Conservation (phyloP, 495 filamentous ascomycete species). For the Talaromyces ruber region DNA sequence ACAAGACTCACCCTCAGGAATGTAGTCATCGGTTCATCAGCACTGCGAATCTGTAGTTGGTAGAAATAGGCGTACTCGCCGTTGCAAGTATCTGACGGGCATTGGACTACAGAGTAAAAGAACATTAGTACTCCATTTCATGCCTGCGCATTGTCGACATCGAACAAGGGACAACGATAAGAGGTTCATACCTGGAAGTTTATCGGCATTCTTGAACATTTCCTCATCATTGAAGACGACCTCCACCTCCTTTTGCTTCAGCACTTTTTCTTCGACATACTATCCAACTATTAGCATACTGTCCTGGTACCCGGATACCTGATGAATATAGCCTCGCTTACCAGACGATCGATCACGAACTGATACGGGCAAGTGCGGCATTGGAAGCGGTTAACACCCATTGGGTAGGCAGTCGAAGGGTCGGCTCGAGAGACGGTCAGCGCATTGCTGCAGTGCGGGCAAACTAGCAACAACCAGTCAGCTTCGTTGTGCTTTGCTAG, state of each 20-base stretch:
- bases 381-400: constrained; percentile 67
- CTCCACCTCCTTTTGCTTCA: constrained; percentile 76
- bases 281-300: constrained; percentile 25
- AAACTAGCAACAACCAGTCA: constrained; percentile 49
- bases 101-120: constrained; percentile 50
- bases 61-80: constrained; percentile 82
- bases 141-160: not conserved
- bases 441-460: constrained; percentile 84
- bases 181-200: constrained; percentile 48
- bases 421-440: constrained; percentile 61
- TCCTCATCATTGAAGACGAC: constrained; percentile 84
- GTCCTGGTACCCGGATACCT: not conserved
- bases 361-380: constrained; percentile 92
- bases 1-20: constrained; percentile 69
- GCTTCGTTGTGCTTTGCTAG: not conserved
- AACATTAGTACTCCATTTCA: not conserved
- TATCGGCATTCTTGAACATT: constrained; percentile 85
- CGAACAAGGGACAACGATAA: not conserved
- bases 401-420: constrained; percentile 31
- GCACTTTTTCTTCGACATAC: constrained; percentile 63
- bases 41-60: constrained; percentile 94
- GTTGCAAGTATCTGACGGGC: constrained; percentile 64
- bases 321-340: not conserved
- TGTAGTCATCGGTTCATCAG: constrained; percentile 96
- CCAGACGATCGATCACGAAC: constrained; percentile 48